Evolutionary conservation across 2,329 filamentous ascomycete species (phyloP), one percentile per base, ranked within the genome.

Genomic region (Aureobasidium vineae): DNA sequence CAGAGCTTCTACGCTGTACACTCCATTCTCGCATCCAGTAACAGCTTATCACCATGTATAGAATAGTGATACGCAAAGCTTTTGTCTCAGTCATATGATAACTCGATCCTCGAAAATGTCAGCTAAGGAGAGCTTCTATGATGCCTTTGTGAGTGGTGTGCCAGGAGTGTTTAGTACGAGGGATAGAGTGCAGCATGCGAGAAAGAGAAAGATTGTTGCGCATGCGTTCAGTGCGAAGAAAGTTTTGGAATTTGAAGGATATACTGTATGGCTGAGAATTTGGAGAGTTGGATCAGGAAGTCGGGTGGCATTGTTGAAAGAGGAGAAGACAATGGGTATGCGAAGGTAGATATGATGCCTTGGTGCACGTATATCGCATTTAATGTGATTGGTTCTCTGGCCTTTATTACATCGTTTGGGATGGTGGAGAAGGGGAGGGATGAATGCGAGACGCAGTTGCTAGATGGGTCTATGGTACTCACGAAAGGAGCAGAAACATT

Each of bases 171-270:
- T 77, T 69, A 77, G 72, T 38, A 72, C 74, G 1, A 71, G 75
- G 31, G 74, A 77, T 60, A 72, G 75, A 3, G 69, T 67, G 11
- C 72, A 76, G 45, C 75, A 77, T 60, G 74, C 73, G 1, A 71
- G 75, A 1, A 77, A 77, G 66, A 72, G 75, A 2, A 76, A 76
- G 45, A 74, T 76, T 43, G 73, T 77, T 47, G 72, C 75, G 0
- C 75, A 77, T 60, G 74, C 74, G 8, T 77, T 77, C 57, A 36
- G 33, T 13, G 33, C 33, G 33, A 36, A 36, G 11, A 36, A 36
- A 36, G 74, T 76, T 5, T 70, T 72, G 23, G 72, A 68, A 0
- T 77, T 77, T 65, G 75, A 76, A 60, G 71, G 70, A 5, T 71
- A 75, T 31, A n/a, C n/a, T n/a, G n/a, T n/a, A 76, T 76, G 73